A percentile compares a stretch with the other conserved stretches of the same genome.
These are phyloP conservation scores for Pichia sp. DNA, from an alignment of 1,139 yeast species.

Conservation along the genomic window DNA sequence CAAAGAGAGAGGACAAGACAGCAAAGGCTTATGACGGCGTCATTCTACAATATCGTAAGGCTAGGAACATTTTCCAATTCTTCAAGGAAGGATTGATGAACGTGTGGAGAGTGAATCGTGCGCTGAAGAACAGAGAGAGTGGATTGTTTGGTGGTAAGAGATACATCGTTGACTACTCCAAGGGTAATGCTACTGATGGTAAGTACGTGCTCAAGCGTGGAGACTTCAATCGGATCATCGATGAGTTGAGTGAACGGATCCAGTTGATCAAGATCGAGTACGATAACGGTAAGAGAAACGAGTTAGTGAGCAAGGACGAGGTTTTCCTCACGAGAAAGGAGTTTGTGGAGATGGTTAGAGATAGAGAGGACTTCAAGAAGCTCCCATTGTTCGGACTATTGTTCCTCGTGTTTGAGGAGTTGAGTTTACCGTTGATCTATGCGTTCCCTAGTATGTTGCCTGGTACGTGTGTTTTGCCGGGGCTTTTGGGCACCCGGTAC, in stretches of 20 bases:
- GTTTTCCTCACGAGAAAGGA: slow-evolving; percentile 52
- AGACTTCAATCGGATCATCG: slow-evolving; percentile 19
- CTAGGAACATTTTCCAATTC: slow-evolving; percentile 35
- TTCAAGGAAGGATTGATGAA: slow-evolving; percentile 53
- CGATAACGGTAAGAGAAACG: slow-evolving; percentile 20
- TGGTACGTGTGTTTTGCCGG: slow-evolving; percentile 64
- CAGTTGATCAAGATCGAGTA: slow-evolving; percentile 26
- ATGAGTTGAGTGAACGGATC: slow-evolving; percentile 25
- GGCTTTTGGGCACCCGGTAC: slow-evolving; percentile 36
- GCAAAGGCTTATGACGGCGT: slow-evolving; percentile 6
- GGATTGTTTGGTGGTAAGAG: slow-evolving; percentile 23
- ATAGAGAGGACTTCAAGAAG: slow-evolving; percentile 54
- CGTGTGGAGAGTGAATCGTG: slow-evolving; percentile 45
- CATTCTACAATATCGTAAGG: slow-evolving; percentile 19
- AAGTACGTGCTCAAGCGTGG: slow-evolving; percentile 16
- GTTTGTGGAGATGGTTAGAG: slow-evolving; percentile 55
- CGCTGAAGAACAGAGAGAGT: slow-evolving; percentile 15
- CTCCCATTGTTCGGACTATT: slow-evolving; percentile 63
- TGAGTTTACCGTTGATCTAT: slow-evolving; percentile 60
- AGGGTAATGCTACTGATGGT: slow-evolving; percentile 20
- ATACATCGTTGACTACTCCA: slow-evolving; percentile 25
- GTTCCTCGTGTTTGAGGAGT: slow-evolving; percentile 58
- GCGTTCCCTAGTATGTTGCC: slow-evolving; percentile 65
- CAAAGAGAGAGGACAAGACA: neutral
- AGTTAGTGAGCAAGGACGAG: slow-evolving; percentile 21